Base-by-base conservation (phyloP, 495 filamentous ascomycete species). In the Penicillium subrubescens region DNA sequence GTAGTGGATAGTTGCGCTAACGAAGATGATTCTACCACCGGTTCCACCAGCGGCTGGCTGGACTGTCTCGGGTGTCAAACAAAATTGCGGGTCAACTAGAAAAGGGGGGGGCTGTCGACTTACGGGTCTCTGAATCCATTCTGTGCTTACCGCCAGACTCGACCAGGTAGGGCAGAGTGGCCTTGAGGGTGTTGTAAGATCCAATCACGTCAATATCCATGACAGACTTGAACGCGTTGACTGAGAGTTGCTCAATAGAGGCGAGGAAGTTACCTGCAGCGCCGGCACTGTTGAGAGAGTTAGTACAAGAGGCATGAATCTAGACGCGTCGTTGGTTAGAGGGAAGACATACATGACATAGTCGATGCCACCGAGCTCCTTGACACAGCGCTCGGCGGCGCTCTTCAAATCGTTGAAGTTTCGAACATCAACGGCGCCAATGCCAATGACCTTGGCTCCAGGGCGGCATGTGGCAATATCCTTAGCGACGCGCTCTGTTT, bases 231-330 rank as follows among this genome's bases (percentile, higher is more conserved):
- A 99, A 97, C 19, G 92, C 95, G 72, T 97, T 97, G 50, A 89
- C 77, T 2, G 86, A 90, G 4, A 97, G 84, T 62, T 89, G 89
- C 25, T 88, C 80, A 67, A 98, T 92, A 1, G 94, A 90, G 7
- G 94, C 90, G 25, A 99, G 85, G 82, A 99, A 99, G 77, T 99
- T 99, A 37, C 95, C 95, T 14, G 95, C 95, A 33, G 95, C 95
- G 55, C 95, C 95, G 41, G 94, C 94, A 73, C 92, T 96, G 68
- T 51, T 19, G 57, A 4, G 58, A 29, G 43, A 48, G 15, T 56
- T 37, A 56, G 53, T 25, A 56, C 33, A 31, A 11, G 31, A 1
- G 2, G 8, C n/a, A 56, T n/a, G 51, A 34, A 31, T 46, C 71
- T 51, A 33, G 19, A 25, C 21, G 11, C 17, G n/a, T 23, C 6